Base-by-base conservation (phyloP, 1,284 basidiomycete genomes). In the Moniliella sp. region DNA sequence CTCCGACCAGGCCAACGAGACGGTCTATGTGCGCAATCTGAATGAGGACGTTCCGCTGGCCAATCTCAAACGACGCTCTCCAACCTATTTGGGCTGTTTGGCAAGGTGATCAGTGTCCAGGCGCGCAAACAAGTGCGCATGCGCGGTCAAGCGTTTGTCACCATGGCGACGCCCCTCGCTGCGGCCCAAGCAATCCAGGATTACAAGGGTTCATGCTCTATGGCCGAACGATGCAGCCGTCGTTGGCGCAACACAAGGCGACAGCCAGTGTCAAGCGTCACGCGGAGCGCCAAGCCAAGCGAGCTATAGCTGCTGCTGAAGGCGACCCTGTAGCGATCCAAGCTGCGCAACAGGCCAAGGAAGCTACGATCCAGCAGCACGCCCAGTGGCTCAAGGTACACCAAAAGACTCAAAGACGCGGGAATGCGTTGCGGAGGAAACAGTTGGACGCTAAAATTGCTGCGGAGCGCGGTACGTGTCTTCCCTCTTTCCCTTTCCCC, bases 91-190 rank as follows among this genome's bases (percentile, higher is more conserved):
- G 82, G 82, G 62, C 73, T 77, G 18, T 97, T 94, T 55, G 81
- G 82, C 12, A 76, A 78, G 37, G 76, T 99, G 4, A 63, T 88
- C 17, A 82, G 84, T 48, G 79, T 99, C 11, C 76, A 83, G 5
- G 83, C 86, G 4, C 88, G 97, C 62, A 64, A 68, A 34, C 94
- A 93, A 65, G 63, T 93, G 39, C 73, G 88, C 18, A 97, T 99
- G 91, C 71, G 91, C 25, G 88, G 88, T 8, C 88, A 99, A 64
- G 88, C 88, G 4, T 99, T 99, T 55, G 79, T 99, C 12, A 82
- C 80, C 18, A 91, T 97, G 61, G 69, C 70, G 39, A 73, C 74
- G 31, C 67, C 73, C 32, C 76, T 86, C 37, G 70, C 72, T 33
- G 88, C 88, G 18, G 70, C 71, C 52, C 79, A 77, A 61, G 88